Conservation (phyloP, 2,329 filamentous ascomycete species). For the Penicillium capsulatum region DNA sequence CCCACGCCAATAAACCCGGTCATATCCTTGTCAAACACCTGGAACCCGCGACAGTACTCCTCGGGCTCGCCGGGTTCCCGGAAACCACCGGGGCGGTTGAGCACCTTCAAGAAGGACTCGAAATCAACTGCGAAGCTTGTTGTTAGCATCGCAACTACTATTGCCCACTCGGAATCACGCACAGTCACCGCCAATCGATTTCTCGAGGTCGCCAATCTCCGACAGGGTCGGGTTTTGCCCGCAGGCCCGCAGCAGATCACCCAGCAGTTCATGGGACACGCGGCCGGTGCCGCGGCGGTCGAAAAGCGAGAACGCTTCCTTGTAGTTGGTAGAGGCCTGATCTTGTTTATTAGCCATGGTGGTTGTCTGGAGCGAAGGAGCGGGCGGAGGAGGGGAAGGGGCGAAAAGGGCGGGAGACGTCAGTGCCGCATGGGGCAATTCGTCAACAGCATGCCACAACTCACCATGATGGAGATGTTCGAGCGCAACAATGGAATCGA, state of each 20-base stretch:
- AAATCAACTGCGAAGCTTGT: slow-evolving; percentile 95
- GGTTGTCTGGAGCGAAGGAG: slow-evolving; percentile 2
- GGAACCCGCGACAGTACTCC: slow-evolving; percentile 97
- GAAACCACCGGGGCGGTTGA: slow-evolving; percentile 97
- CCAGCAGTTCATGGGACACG: slow-evolving; percentile 78
- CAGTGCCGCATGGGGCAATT: slow-evolving; percentile 9
- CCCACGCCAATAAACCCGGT: slow-evolving; percentile 97
- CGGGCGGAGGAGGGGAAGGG: slow-evolving; percentile 1
- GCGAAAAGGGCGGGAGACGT: slow-evolving; percentile 5
- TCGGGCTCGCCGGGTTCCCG: slow-evolving; percentile 96
- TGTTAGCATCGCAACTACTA: no score
- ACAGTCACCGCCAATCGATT: slow-evolving; percentile 87
- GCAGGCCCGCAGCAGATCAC: slow-evolving; percentile 91
- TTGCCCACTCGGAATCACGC: slow-evolving; percentile 50
- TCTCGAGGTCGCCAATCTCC: slow-evolving; percentile 90
- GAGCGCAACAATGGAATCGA: slow-evolving; percentile 1
- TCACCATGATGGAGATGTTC: slow-evolving; percentile 12
- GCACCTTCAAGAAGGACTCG: slow-evolving; percentile 91
- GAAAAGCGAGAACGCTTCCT: slow-evolving; percentile 99
- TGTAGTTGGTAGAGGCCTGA: slow-evolving; percentile 92
- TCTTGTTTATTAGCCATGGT: slow-evolving; percentile 28
- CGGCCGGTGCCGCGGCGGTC: slow-evolving; percentile 98
- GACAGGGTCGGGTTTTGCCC: slow-evolving; percentile 95
- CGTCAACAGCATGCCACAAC: slow-evolving; percentile 11
- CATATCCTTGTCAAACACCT: slow-evolving; percentile 99